These are phyloP conservation scores for Lagenaria siceraria DNA, from an alignment of 306 rosid species.

Conservation along the genomic window DNA sequence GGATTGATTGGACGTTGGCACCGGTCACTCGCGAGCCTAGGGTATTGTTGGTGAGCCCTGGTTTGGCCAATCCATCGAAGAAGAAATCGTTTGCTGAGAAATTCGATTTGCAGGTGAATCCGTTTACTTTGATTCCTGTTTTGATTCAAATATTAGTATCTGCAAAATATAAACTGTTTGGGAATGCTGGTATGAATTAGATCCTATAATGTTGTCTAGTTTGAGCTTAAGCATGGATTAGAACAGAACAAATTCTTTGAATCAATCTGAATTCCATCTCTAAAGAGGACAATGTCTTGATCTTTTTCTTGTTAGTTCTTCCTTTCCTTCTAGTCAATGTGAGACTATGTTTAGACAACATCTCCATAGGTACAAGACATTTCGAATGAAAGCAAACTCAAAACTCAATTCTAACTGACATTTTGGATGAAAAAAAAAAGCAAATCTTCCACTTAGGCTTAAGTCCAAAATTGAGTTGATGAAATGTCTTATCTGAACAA, in stretches of 20 bases:
- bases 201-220: not conserved
- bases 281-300: not conserved
- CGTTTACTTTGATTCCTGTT: constrained; percentile 12
- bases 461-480: not conserved
- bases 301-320: not conserved
- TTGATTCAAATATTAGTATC: not conserved
- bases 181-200: not conserved
- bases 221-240: not conserved
- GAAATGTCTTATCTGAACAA: not conserved
- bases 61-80: constrained; percentile 6
- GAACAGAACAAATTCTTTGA: not conserved
- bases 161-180: not conserved
- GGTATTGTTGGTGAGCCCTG: constrained; percentile 6
- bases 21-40: constrained; percentile 6
- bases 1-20: constrained; percentile 7
- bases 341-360: not conserved
- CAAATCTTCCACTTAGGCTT: not conserved
- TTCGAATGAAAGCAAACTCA: not conserved
- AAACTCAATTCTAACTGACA: not conserved
- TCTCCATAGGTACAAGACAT: not conserved
- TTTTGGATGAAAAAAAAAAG: not conserved
- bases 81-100: constrained; percentile 6
- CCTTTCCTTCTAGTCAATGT: not conserved
- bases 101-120: constrained; percentile 6
- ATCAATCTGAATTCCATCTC: not conserved